These are phyloP conservation scores for Phytophthora cryptogea DNA, from an alignment of 352 stramenopile species.

Conservation along the genomic window DNA sequence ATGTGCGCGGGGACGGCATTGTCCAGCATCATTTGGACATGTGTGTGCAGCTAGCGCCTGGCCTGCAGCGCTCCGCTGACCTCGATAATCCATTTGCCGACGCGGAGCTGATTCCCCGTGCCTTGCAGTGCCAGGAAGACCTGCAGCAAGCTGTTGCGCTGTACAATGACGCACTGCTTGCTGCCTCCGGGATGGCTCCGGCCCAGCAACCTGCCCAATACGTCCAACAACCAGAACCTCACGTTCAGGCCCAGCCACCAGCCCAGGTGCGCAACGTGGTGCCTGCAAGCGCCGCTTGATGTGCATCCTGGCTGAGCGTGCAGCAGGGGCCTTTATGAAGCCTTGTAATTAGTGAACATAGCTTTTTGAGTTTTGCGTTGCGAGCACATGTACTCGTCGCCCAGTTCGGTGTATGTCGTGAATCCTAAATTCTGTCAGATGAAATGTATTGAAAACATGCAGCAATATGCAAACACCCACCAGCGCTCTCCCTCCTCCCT, in stretches of 20 bases:
- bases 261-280: slow-evolving; percentile 28
- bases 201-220: slow-evolving; percentile 21
- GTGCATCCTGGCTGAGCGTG: background rate
- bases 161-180: slow-evolving; percentile 50
- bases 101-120: slow-evolving; percentile 42
- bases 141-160: slow-evolving; percentile 37
- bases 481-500: slow-evolving; percentile 13
- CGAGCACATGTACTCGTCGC: too few species aligned
- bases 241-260: slow-evolving; percentile 25
- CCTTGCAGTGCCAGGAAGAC: slow-evolving; percentile 49
- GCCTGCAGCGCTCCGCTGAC: slow-evolving; percentile 35
- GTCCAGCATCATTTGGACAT: slow-evolving; percentile 46
- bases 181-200: slow-evolving; percentile 26
- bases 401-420: too few species aligned
- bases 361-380: slow-evolving; percentile 8
- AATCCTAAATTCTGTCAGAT: background rate
- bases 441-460: slow-evolving; percentile 38
- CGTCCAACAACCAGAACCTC: slow-evolving; percentile 24
- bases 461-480: slow-evolving; percentile 33
- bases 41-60: slow-evolving; percentile 36
- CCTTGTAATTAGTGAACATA: slow-evolving; percentile 27
- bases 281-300: slow-evolving; percentile 39
- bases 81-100: slow-evolving; percentile 47
- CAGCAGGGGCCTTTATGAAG: slow-evolving; percentile 4
- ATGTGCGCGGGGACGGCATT: slow-evolving; percentile 38